Conservation (phyloP, 768 basidiomycete species). For the Lentinula detonsa region DNA sequence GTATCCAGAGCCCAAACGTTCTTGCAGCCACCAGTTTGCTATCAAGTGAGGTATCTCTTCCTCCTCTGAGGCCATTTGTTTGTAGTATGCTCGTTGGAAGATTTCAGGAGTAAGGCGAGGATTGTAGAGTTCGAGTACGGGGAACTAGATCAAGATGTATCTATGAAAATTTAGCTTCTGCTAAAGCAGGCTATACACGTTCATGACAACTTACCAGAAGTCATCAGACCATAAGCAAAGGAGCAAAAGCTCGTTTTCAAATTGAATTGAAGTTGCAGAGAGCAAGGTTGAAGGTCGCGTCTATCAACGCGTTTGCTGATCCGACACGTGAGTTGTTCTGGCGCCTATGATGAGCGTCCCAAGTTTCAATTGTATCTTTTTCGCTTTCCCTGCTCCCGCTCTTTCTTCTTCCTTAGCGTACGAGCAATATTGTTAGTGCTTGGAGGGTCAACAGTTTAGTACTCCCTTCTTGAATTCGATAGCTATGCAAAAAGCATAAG, state of each 20-base stretch:
- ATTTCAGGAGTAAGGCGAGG: neutral
- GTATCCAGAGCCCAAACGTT: conserved; percentile 64
- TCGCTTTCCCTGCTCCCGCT: too few relatives aligned
- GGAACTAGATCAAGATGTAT: neutral
- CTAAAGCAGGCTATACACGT: neutral
- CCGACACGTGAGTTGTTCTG: too few relatives aligned
- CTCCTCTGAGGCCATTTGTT: neutral
- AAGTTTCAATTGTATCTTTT: too few relatives aligned
- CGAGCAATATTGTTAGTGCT: too few relatives aligned
- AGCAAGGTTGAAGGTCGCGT: neutral
- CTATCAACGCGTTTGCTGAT: neutral
- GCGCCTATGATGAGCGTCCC: too few relatives aligned
- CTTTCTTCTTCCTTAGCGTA: too few relatives aligned
- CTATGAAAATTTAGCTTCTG: neutral
- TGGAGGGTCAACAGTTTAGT: neutral
- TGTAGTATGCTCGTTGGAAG: neutral
- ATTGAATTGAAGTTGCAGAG: neutral
- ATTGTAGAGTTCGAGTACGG: neutral
- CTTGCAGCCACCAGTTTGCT: conserved; percentile 56
- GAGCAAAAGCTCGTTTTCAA: neutral
- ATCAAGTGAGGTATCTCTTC: conserved; percentile 31
- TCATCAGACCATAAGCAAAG: neutral
- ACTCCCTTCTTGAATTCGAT: too few relatives aligned
- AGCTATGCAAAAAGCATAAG: neutral
- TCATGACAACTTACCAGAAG: neutral